Evolutionary conservation across 164 flowering plant species (phyloP), one percentile per base, ranked within the genome.

Genomic region (Magnolia changhungtana): DNA sequence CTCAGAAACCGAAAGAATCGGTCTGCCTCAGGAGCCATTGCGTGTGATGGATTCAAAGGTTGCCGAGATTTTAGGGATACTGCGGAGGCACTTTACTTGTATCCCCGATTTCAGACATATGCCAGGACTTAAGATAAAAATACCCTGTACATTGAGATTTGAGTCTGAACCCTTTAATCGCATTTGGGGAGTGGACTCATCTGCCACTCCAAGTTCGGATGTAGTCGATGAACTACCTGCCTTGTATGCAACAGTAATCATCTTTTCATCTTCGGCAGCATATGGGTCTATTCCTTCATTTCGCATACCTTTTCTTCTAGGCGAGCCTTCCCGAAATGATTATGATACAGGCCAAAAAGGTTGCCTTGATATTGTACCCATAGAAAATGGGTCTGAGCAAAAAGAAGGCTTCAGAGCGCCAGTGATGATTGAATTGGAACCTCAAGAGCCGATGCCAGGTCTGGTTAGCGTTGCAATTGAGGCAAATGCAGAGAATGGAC

Each of bases 371-470:
- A 88, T 93, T 83, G 88, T 91, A 63, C 84, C 91, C 18, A 68
- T 81, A 27, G 88, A 78, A 69, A 83, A 86, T 72, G 86, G 79
- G 70, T 79, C 76, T 63, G 80, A 7, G 67, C 85, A 69, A 76
- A 80, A 83, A 31, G 88, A 85, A 55, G 78, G 77, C 59, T 89
- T 77, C 68, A 80, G 79, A 79, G 91, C 92, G 63, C 78, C 80
- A 31, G 91, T 91, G 10, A 70, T 77, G 20, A 80, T 94, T 75
- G 93, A 90, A 67, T 75, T 96, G 84, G 94, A 91, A 80, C 99
- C 98, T 67, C 82, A 86, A 72, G 98, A 92, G 74, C 99, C 99
- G 23, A 83, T 89, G 76, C 98, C 99, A 13, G 98, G 98, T 71
- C 77, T 92, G 4, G 84, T 96, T 72, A 89, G 92, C 83, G 92